Base-by-base conservation (phyloP, 2,329 filamentous ascomycete species). In the Rhynchosporium secalis region DNA sequence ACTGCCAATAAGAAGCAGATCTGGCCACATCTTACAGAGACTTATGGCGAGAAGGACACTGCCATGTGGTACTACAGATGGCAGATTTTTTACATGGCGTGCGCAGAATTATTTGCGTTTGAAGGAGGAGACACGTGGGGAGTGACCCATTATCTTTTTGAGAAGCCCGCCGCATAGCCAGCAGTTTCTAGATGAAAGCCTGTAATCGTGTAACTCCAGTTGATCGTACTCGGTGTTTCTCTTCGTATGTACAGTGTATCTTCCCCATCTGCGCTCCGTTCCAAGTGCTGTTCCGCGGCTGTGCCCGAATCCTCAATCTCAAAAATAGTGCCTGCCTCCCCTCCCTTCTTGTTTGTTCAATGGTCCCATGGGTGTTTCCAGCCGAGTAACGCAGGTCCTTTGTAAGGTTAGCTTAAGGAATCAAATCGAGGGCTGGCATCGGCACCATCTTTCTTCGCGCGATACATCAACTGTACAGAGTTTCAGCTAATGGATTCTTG, bases 361-460 rank as follows among this genome's bases (percentile, higher is more conserved):
- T 96, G 92, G 71, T 97, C 93, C 92, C 92, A 97, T 69, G 92
- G 95, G 78, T 98, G 95, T 81, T 92, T 97, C 89, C 87, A 92
- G 76, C 95, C 95, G 72, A 99, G 76, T 68, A 98, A 80, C 60
- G 87, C 94, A 29, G 94, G 83, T 61, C 85, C 85, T 87, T 54
- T 28, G 3, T 20, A 7, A 38, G 26, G 62, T 72, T 68, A 72
- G 69, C 54, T 5, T 54, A 20, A 5, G 51, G 10, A 28, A 15
- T 55, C 13, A 26, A 29, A 13, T 40, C 9, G 29, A 20, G 20
- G 57, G 26, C 28, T 46, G 49, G 9, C 4, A 55, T 40, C 13
- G 15, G 45, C 79, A 87, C 93, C 93, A 74, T 99, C 95, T 81
- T 97, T 90, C 86, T 94, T 96, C 72, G 92, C 92, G 73, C 95